These are phyloP conservation scores for Epichloe bromicola DNA, from an alignment of 2,329 filamentous ascomycete genomes.

Conservation along the genomic window DNA sequence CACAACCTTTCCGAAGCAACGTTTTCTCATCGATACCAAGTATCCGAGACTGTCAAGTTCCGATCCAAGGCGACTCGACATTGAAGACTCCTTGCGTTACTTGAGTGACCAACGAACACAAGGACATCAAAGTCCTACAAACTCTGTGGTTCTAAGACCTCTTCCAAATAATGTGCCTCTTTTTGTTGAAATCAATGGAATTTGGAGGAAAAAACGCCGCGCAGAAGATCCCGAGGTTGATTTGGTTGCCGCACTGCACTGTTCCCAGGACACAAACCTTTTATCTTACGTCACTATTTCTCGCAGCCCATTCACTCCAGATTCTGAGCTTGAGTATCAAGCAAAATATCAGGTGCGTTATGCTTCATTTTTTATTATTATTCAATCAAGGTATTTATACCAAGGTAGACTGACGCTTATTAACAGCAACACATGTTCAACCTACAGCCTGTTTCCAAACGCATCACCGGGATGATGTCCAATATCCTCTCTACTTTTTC, in stretches of 20 bases:
- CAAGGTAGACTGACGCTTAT: not conserved
- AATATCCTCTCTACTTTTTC: constrained; percentile 14
- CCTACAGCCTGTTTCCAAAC: constrained; percentile 9
- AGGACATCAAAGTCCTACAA: not conserved
- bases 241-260: constrained; percentile 14
- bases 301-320: not conserved
- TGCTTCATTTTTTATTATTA: fast-evolving
- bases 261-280: not conserved
- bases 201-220: constrained; percentile 16
- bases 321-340: constrained; percentile 3
- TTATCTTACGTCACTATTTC: constrained; percentile 4
- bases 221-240: constrained; percentile 19
- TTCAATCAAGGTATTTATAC: not conserved
- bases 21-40: constrained; percentile 1
- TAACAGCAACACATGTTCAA: constrained; percentile 13
- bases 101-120: not conserved
- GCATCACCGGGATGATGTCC: constrained; percentile 18
- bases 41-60: not conserved
- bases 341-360: not conserved
- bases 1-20: not conserved
- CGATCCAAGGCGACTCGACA: not conserved
- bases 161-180: not conserved
- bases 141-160: not conserved
- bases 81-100: not conserved
- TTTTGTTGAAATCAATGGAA: constrained; percentile 15